Evolutionary conservation across 2,329 filamentous ascomycete species (phyloP).

Genomic region (Albifimbria verrucaria): DNA sequence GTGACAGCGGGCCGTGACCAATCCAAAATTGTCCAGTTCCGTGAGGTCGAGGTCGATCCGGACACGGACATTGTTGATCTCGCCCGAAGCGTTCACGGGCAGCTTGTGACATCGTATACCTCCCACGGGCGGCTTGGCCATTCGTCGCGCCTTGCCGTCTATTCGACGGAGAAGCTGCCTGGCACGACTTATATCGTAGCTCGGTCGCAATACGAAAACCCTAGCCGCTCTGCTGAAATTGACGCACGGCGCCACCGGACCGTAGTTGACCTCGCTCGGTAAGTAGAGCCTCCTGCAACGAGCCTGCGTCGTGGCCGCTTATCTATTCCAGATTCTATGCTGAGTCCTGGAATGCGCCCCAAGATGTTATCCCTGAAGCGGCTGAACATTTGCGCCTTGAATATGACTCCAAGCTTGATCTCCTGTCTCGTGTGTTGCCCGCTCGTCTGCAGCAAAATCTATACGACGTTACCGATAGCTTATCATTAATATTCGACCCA

Average conservation of each 20-base stretch:
- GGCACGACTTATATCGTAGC: conserved; percentile 11
- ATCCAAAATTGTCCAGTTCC: conserved; percentile 14
- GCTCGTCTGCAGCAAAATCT: not conserved
- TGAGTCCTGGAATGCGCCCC: not conserved
- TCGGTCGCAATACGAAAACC: not conserved
- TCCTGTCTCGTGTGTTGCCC: not conserved
- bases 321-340: not conserved
- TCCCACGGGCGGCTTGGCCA: conserved; percentile 12
- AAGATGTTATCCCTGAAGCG: not conserved
- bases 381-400: not conserved
- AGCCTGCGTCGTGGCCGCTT: too few species aligned
- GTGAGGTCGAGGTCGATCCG: conserved; percentile 4
- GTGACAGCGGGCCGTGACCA: not conserved
- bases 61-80: conserved; percentile 6
- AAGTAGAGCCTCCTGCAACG: too few species aligned
- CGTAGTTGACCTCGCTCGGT: conserved; percentile 5
- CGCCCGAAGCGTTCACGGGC: conserved; percentile 1
- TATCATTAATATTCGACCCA: conserved; percentile 11
- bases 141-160: conserved; percentile 7
- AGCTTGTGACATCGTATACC: conserved; percentile 6
- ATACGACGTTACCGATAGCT: not conserved
- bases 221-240: not conserved
- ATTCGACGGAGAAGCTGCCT: conserved; percentile 12
- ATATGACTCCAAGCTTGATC: not conserved
- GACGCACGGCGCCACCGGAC: conserved; percentile 4